Evolutionary conservation across 2,329 filamentous ascomycete species (phyloP), one percentile per base, ranked within the genome.

Genomic region (Fusarium pilosicola): DNA sequence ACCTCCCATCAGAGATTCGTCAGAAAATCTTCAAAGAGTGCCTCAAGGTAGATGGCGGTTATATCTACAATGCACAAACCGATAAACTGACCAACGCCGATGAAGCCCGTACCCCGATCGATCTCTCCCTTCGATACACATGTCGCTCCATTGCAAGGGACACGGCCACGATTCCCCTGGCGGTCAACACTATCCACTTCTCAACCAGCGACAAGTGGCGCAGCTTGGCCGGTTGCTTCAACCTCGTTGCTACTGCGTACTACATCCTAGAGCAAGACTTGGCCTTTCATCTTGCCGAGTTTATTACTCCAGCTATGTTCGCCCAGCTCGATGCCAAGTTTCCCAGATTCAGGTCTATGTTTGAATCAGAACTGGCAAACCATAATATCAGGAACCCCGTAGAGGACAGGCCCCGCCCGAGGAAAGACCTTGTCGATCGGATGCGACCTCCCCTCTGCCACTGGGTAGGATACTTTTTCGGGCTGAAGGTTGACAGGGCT

Each of bases 91-190:
- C 30, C 6, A 46, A 45, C 0, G 56, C 64, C 7, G 62, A 73
- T 22, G 24, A 32, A 7, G 52, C 7, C 36, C 52, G 26, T 11
- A 56, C 52, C 14, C 58, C 51, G 6, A 73, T 76, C 8, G 32
- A 75, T 15, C 64, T 76, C 2, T 46, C 62, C 22, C 74, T 76
- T 12, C 26, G 65, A n/a, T 75, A 62, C 45, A 74, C 66, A 4
- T 76, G 74, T 46, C 63, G 56, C 18, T 59, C 38, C 0, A 56
- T 76, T 11, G 63, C 66, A 4, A 28, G 58, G 1, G 74, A 76
- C 11, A 65, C 64, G 0, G 32, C 20, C 3, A 3, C 24, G 3
- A 34, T 76, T 6, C 56, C 71, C 3, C 15, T 76, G 0, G 6
- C 9, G 2, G 14, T 65, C 20, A 76, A 76, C 13, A 45, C 60